Conservation (phyloP, 495 filamentous ascomycete species). For the Astrocystis sublimbata region DNA sequence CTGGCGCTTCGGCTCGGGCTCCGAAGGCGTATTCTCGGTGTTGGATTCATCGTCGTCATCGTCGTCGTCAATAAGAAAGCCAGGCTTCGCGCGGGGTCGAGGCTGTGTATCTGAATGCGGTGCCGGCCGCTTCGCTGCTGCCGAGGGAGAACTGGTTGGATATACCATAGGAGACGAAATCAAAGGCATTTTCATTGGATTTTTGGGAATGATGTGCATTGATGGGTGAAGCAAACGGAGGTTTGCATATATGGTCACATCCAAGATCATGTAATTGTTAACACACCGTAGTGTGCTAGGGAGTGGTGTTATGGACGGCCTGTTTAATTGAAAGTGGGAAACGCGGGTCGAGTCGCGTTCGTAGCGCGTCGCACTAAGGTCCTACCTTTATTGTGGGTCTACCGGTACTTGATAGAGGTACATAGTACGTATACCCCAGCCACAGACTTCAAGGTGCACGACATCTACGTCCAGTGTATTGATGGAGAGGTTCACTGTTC, state of each 20-base stretch:
- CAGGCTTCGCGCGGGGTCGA: slow-evolving; percentile 38
- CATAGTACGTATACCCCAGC: too few relatives aligned
- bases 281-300: neutral
- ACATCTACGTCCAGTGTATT: too few relatives aligned
- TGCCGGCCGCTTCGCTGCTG: slow-evolving; percentile 49
- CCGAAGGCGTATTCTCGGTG: slow-evolving; percentile 22
- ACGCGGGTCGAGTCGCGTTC: slow-evolving; percentile 12
- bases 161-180: slow-evolving; percentile 64
- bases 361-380: slow-evolving; percentile 6
- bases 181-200: slow-evolving; percentile 55
- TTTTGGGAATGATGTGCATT: neutral
- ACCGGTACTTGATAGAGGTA: neutral
- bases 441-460: too few relatives aligned
- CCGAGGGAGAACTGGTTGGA: slow-evolving; percentile 56
- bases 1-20: slow-evolving; percentile 30
- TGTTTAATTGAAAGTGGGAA: slow-evolving; percentile 18
- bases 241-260: neutral
- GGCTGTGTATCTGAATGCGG: slow-evolving; percentile 37
- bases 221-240: neutral
- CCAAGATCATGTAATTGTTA: neutral
- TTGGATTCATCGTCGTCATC: too few relatives aligned
- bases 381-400: neutral
- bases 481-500: too few relatives aligned
- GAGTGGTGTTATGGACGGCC: neutral
- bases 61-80: slow-evolving; percentile 49